Evolutionary conservation across 805 yeast species (phyloP).

Genomic region (Scheffersomyces lignosus): DNA sequence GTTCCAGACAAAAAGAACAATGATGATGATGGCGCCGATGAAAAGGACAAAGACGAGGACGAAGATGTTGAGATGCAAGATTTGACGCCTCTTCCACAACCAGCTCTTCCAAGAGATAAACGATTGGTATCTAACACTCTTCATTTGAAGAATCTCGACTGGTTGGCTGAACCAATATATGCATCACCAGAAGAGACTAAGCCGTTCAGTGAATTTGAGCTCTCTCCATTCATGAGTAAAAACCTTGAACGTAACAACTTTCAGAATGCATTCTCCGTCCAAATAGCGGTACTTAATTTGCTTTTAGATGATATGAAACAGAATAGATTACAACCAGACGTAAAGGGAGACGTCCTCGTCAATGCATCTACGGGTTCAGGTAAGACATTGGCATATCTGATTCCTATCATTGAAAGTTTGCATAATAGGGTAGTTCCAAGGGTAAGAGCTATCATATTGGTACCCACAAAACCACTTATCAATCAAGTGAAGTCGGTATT

Average conservation of each 20-base stretch:
- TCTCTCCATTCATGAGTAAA: conserved; percentile 42
- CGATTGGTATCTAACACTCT: conserved; percentile 28
- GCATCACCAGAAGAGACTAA: conserved; percentile 47
- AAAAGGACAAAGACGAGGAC: conserved; percentile 15
- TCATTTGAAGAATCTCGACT: conserved; percentile 45
- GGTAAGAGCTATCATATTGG: conserved; percentile 72
- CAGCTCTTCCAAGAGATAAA: conserved; percentile 59
- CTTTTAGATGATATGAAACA: conserved; percentile 44
- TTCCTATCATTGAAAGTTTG: conserved; percentile 78
- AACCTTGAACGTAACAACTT: conserved; percentile 52
- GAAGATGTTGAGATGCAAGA: conserved; percentile 22
- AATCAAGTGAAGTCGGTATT: conserved; percentile 76
- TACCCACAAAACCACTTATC: conserved; percentile 88
- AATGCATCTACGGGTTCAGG: conserved; percentile 97
- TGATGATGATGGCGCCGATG: conserved; percentile 25
- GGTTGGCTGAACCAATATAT: conserved; percentile 68
- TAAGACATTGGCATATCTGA: conserved; percentile 83
- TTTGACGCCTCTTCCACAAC: conserved; percentile 83
- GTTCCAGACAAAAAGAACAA: conserved; percentile 17
- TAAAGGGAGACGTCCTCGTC: conserved; percentile 75
- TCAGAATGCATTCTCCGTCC: conserved; percentile 72
- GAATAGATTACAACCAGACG: conserved; percentile 47
- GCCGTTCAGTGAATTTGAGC: conserved; percentile 50
- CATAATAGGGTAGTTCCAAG: conserved; percentile 65
- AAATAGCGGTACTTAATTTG: conserved; percentile 61